phyloP scores from a whole-genome alignment of 129 eudicot genomes.

The Logfia minima region DNA sequence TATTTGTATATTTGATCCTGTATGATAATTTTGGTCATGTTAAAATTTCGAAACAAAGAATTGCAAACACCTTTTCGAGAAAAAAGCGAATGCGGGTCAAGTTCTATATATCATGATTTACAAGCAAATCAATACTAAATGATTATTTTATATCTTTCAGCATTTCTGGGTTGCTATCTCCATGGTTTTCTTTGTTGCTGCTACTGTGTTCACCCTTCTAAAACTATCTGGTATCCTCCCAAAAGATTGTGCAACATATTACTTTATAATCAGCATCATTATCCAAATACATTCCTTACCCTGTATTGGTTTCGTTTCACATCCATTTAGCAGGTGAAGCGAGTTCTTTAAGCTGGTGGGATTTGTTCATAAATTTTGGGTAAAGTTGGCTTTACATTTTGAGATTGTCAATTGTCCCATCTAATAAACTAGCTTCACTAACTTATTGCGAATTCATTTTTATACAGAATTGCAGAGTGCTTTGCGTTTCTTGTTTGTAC shows the following conservation, averaged over 20 bases:
- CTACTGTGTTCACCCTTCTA: neutral
- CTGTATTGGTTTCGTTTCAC: too few species aligned
- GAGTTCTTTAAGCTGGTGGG: neutral
- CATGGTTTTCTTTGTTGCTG: slow-evolving; percentile 7
- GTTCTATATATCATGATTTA: too few species aligned
- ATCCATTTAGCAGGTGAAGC: neutral
- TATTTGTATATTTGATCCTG: neutral
- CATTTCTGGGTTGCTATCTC: slow-evolving; percentile 8
- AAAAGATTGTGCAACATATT: too few species aligned
- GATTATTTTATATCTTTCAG: neutral
- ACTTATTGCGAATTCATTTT: neutral
- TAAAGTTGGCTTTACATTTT: neutral
- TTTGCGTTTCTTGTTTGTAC: slow-evolving; percentile 92
- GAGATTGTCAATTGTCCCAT: slow-evolving; percentile 4
- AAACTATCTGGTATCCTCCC: neutral
- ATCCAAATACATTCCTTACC: neutral
- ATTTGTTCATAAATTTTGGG: neutral
- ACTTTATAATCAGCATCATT: too few species aligned
- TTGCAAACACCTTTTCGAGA: too few species aligned
- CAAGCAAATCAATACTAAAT: too few species aligned
- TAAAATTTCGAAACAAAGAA: too few species aligned
- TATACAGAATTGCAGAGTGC: slow-evolving; percentile 78
- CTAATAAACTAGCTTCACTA: neutral
- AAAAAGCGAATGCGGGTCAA: too few species aligned
- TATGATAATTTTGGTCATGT: too few species aligned